Base-by-base conservation (phyloP, 306 rosid genomes). In the Gastrolobium villosum region DNA sequence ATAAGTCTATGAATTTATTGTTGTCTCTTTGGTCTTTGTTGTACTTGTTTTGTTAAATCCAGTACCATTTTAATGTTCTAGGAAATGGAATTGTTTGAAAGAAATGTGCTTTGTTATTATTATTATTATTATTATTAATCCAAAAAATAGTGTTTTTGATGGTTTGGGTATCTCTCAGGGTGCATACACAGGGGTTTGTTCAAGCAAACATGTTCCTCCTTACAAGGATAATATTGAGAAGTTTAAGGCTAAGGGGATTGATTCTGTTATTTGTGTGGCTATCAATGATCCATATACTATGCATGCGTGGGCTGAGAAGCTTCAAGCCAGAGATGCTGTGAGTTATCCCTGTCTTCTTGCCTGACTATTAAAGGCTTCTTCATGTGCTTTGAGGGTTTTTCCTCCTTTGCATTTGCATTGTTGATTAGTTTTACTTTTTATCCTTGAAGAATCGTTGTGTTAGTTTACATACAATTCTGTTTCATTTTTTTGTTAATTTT, bases 181-280 rank as follows among this genome's bases (percentile, higher is more conserved):
- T 82, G 99, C 99, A 70, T 90, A 90, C 35, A 94, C 97, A 0
- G 97, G 99, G 59, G 99, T 94, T 72, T 94, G 99, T 84, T 90
- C 99, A 39, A 77, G 54, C 85, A 89, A 90, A 86, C 99, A 94
- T 76, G 97, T 94, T 44, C 97, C 99, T 52, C 39, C 95, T 79
- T 94, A 92, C 92, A 92, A 84, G 83, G 88, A 89, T 45, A 93
- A 83, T 48, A 71, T 87, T 72, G 92, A 88, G 6, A 90, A 92
- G 82, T 89, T 92, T 79, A 94, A 87, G 91, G 93, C 86, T 20
- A 90, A 89, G 73, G 93, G 96, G 55, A 65, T 92, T 39, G 95
- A 94, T 76, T 89, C 97, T 65, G 95, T 92, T 7, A 79, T 94
- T 79, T 94, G 99, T 57, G 97, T 94, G 37, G 84, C 99, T 49